Evolutionary conservation across 2,329 filamentous ascomycete genomes (phyloP).

Genomic region (Epichloe typhina): DNA sequence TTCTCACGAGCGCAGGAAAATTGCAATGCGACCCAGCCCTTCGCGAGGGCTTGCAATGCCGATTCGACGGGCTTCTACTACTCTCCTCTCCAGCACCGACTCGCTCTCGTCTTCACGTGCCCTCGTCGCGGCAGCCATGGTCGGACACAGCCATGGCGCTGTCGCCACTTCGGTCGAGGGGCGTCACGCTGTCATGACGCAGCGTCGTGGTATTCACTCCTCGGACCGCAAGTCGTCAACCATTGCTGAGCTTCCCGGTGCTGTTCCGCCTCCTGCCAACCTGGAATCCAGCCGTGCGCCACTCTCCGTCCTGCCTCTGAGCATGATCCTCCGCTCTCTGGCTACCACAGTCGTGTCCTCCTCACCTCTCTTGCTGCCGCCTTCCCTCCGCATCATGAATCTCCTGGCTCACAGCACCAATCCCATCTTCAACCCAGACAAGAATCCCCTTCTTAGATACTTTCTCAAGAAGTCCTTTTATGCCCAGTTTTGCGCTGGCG

Average conservation of each 20-base stretch:
- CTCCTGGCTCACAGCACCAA: slow-evolving; percentile 56
- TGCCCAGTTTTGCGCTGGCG: slow-evolving; percentile 80
- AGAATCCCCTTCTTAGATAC: slow-evolving; percentile 56
- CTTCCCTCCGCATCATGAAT: slow-evolving; percentile 56
- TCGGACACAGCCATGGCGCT: neutral
- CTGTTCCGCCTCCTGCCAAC: slow-evolving; percentile 16
- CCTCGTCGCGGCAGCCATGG: slow-evolving; percentile 3
- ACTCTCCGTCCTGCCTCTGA: slow-evolving; percentile 53
- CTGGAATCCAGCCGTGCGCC: slow-evolving; percentile 25
- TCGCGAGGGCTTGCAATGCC: slow-evolving; percentile 11
- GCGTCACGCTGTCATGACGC: neutral
- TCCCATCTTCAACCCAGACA: slow-evolving; percentile 57
- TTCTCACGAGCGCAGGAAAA: neutral
- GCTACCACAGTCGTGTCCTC: slow-evolving; percentile 58
- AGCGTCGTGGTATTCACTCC: slow-evolving; percentile 21
- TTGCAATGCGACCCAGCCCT: slow-evolving; percentile 13
- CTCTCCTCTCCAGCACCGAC: neutral
- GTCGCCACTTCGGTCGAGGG: neutral
- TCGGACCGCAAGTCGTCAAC: slow-evolving; percentile 24
- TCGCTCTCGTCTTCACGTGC: neutral
- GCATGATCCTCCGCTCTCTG: slow-evolving; percentile 54
- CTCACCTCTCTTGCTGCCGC: slow-evolving; percentile 52
- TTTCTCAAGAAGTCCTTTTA: slow-evolving; percentile 77
- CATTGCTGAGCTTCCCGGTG: slow-evolving; percentile 18
- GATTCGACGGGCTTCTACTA: slow-evolving; percentile 3